Base-by-base conservation (phyloP, 2,329 filamentous ascomycete species). In the Fusarium papillatum region DNA sequence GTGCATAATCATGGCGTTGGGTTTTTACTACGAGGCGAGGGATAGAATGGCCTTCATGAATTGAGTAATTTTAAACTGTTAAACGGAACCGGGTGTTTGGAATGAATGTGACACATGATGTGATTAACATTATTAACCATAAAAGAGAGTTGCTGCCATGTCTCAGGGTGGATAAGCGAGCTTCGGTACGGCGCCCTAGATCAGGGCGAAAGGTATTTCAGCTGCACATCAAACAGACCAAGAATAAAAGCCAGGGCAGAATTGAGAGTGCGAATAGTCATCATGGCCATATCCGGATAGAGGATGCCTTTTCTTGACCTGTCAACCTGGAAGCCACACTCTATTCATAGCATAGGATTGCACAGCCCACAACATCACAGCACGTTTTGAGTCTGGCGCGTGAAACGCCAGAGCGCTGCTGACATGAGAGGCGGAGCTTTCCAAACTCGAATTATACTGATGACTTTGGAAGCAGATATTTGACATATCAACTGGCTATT, bases 1-100 rank as follows among this genome's bases (percentile, higher is more conserved):
- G 13, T 67, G 70, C 59, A 31, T 53, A 31, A 64, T 76, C 10
- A 41, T 24, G 24, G 63, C 63, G 48, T 57, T 55, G 31, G 48
- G 24, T 60, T 29, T 29, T 48, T 22, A 11, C 10, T 70, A 53
- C 63, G 43, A 65, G 70, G 70, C 64, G n/a, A 53, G 41, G 29
- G 36, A 11, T 34, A 41, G 73, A 74, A 48, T 36, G 53, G 73
- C 64, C 70, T 70, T 38, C 43, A 46, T 9, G 29, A 65, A 65
- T 63, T 48, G 48, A 41, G 64, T 72, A 64, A 66, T 76, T 24
- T 53, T 1, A 50, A 53, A 50, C 22, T 55, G 50, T 57, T 10
- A 57, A 57, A 53, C 17, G 0, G 7, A 34, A 22, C 50, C 19
- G 19, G 7, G 50, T 0, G 3, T 16, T 22, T 57, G 50, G 29